A percentile compares a stretch with the other conserved stretches of the same genome.
Evolutionary conservation across 1,284 basidiomycete genomes (phyloP).

Genomic region (Phylloporus sp.): DNA sequence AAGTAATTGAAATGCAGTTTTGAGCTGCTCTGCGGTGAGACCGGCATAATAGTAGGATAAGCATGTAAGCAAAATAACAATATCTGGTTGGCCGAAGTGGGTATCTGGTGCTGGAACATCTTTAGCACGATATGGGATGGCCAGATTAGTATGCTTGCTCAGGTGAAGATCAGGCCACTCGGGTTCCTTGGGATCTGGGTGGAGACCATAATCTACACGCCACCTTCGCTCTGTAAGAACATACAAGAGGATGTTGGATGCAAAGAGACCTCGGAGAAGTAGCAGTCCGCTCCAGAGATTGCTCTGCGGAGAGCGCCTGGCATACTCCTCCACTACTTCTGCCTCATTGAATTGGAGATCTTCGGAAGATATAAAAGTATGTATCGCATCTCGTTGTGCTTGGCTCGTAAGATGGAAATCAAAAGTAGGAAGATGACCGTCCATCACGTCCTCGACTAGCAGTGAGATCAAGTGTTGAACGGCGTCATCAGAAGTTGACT

Average conservation of each 20-base stretch:
- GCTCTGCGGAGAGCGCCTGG: constrained; percentile 17
- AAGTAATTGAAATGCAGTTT: constrained; percentile 46
- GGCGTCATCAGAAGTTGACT: constrained; percentile 24
- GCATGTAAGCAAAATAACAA: constrained; percentile 54
- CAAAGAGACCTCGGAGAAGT: constrained; percentile 52
- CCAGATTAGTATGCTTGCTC: constrained; percentile 51
- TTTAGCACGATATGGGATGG: constrained; percentile 60
- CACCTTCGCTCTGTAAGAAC: constrained; percentile 53
- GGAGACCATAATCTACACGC: constrained; percentile 61
- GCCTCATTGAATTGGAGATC: constrained; percentile 27
- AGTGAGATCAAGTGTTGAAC: constrained; percentile 32
- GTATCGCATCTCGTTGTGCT: constrained; percentile 25
- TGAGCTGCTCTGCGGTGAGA: constrained; percentile 47
- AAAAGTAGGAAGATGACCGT: constrained; percentile 28
- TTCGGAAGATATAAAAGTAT: constrained; percentile 30
- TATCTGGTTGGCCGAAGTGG: constrained; percentile 62
- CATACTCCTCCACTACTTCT: constrained; percentile 20
- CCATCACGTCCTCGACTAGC: constrained; percentile 42
- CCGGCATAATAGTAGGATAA: constrained; percentile 59
- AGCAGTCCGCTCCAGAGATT: constrained; percentile 45
- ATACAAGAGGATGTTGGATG: constrained; percentile 50
- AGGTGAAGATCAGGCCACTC: too few species aligned
- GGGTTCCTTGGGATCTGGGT: too few species aligned
- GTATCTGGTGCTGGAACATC: constrained; percentile 54
- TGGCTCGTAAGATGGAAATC: too few species aligned